These are phyloP conservation scores for Alternaria incomplexa DNA, from an alignment of 2,329 filamentous ascomycete species.

Conservation along the genomic window DNA sequence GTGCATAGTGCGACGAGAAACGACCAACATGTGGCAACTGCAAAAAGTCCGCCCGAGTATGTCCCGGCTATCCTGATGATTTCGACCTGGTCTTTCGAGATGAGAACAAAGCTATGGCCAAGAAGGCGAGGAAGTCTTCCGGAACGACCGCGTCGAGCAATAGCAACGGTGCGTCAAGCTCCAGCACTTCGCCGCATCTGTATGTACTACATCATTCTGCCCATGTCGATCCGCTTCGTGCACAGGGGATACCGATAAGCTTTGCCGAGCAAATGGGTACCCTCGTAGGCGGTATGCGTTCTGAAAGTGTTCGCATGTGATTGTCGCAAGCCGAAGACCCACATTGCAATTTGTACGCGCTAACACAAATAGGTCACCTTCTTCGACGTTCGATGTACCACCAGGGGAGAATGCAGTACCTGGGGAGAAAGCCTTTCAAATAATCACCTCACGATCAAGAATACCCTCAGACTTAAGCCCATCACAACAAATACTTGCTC, in stretches of 20 bases:
- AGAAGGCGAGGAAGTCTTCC: slow-evolving; percentile 61
- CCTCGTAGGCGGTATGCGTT: neutral
- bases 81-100: slow-evolving; percentile 76
- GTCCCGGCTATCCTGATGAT: slow-evolving; percentile 61
- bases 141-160: slow-evolving; percentile 22
- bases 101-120: slow-evolving; percentile 71
- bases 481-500: slow-evolving; percentile 27
- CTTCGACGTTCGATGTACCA: slow-evolving; percentile 23
- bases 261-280: neutral
- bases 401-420: slow-evolving; percentile 12
- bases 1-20: slow-evolving; percentile 44
- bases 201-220: slow-evolving; percentile 24
- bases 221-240: neutral
- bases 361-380: slow-evolving; percentile 29
- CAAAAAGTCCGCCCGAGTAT: slow-evolving; percentile 39
- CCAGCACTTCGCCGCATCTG: slow-evolving; percentile 40
- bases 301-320: neutral
- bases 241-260: neutral
- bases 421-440: slow-evolving; percentile 5
- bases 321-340: neutral
- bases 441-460: slow-evolving; percentile 17
- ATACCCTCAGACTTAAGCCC: slow-evolving; percentile 15
- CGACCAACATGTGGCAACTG: slow-evolving; percentile 46
- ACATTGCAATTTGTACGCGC: slow-evolving; percentile 6
- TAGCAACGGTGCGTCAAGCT: slow-evolving; percentile 25